Evolutionary conservation across 1,284 basidiomycete genomes (phyloP).

Genomic region (Trichosporon ovoides): DNA sequence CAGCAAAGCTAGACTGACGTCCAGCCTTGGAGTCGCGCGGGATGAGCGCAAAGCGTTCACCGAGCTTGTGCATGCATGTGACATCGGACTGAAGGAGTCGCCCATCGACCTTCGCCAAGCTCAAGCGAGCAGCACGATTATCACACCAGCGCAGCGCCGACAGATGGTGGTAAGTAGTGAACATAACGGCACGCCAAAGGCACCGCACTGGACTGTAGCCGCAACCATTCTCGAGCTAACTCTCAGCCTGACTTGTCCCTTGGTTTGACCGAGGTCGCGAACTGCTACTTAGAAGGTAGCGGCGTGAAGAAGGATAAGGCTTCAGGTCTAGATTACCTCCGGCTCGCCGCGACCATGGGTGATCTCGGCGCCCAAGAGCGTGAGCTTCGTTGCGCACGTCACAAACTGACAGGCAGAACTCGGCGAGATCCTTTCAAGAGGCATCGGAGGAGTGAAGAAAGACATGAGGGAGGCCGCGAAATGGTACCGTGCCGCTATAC

Average conservation of each 20-base stretch:
- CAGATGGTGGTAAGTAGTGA: slow-evolving; percentile 30
- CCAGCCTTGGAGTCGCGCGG: slow-evolving; percentile 36
- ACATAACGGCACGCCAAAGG: background rate
- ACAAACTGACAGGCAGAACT: slow-evolving; percentile 30
- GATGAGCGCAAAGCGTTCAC: slow-evolving; percentile 42
- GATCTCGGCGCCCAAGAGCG: slow-evolving; percentile 46
- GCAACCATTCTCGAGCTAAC: background rate
- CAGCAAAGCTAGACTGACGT: background rate
- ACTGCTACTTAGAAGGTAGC: slow-evolving; percentile 45
- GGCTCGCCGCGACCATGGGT: slow-evolving; percentile 41
- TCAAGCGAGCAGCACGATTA: slow-evolving; percentile 24
- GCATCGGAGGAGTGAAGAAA: slow-evolving; percentile 44
- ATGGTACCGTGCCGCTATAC: slow-evolving; percentile 46
- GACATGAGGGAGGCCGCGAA: slow-evolving; percentile 48
- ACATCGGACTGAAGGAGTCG: slow-evolving; percentile 31
- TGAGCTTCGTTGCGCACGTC: slow-evolving; percentile 24
- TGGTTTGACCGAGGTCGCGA: slow-evolving; percentile 45
- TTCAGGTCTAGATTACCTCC: slow-evolving; percentile 41
- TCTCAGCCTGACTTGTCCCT: slow-evolving; percentile 36
- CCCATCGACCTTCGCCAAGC: slow-evolving; percentile 28
- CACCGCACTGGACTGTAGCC: background rate
- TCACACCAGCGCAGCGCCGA: slow-evolving; percentile 32
- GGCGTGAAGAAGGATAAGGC: slow-evolving; percentile 43
- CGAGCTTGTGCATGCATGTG: slow-evolving; percentile 41
- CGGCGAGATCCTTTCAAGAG: slow-evolving; percentile 44